Evolutionary conservation across 257 asterid genomes (phyloP), one percentile per base, ranked within the genome.

Genomic region (Solanum ossicruentum): DNA sequence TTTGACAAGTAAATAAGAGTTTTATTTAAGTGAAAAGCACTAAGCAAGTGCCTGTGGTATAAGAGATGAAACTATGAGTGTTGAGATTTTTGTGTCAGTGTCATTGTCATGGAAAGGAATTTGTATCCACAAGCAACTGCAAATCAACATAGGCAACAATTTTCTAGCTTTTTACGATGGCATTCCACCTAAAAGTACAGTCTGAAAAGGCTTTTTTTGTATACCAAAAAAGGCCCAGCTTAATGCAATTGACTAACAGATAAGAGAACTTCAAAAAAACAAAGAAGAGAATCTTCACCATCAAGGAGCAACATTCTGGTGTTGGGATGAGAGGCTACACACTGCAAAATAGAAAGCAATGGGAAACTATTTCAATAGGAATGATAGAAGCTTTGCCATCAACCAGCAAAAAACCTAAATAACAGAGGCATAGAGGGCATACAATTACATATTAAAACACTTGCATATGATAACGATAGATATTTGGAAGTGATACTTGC

Each of bases 251-350:
- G 36, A n/a, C 57, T n/a, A 72, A 72, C 39, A 12, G 20, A 12
- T 11, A 11, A 7, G 55, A 43, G 3, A 43, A 72, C 18, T n/a
- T 43, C 3, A 18, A 43, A n/a, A 32, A 39, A 70, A n/a, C 5
- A n/a, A 43, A 8, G 10, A 71, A 20, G 56, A 82, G 2, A 63
- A 63, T 20, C 11, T 18, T 69, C 87, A 89, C 93, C 90, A 66
- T 67, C 26, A 7, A 85, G 36, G 83, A 90, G 83, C 11, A 4
- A 54, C 84, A 49, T 54, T 69, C 86, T 88, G 47, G 91, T 90
- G 36, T 47, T 60, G 36, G 86, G 87, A 82, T 90, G 89, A 60
- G 85, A 63, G 49, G 91, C 90, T 56, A 90, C 80, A 79, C 88
- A 83, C 89, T 90, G 87, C 88, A 88, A 73, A 78, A 88, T 80